phyloP scores from a whole-genome alignment of 331 rosid genomes.

The Quercus tomentella region DNA sequence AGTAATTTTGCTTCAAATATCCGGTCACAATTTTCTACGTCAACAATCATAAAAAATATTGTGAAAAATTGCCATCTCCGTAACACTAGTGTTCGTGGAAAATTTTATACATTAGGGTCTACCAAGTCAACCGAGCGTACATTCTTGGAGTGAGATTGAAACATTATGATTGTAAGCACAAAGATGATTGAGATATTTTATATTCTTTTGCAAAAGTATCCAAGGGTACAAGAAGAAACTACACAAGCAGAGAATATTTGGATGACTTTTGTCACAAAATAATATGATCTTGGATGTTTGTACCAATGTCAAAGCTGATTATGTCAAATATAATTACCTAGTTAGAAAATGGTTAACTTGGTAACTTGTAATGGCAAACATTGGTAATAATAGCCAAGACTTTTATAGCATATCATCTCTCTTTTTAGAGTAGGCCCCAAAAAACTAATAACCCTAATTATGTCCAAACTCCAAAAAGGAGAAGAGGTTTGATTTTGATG shows the following conservation, averaged over 20 bases:
- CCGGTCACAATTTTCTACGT: too few species aligned
- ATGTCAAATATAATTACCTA: constrained; percentile 31
- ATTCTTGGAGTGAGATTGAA: not conserved
- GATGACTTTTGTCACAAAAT: constrained; percentile 6
- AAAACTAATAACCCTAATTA: constrained; percentile 13
- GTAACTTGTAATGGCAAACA: constrained; percentile 54
- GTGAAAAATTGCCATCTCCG: too few species aligned
- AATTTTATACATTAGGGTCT: not conserved
- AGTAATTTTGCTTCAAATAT: too few species aligned
- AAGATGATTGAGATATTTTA: not conserved
- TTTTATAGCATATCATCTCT: constrained; percentile 28
- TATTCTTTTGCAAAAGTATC: not conserved
- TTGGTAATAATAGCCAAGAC: constrained; percentile 46
- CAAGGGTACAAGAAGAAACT: not conserved
- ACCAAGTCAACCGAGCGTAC: not conserved
- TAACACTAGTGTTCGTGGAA: not conserved
- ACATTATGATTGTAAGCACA: not conserved
- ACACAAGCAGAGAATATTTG: not conserved
- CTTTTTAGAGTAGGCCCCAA: constrained; percentile 34
- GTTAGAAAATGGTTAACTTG: constrained; percentile 27
- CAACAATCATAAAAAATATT: too few species aligned
- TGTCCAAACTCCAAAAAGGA: constrained; percentile 13
- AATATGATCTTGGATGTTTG: constrained; percentile 18
- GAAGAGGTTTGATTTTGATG: constrained; percentile 13
- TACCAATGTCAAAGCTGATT: constrained; percentile 27